Conservation (phyloP, 148 eudicot genomes). For the Chenopodium quinoa region DNA sequence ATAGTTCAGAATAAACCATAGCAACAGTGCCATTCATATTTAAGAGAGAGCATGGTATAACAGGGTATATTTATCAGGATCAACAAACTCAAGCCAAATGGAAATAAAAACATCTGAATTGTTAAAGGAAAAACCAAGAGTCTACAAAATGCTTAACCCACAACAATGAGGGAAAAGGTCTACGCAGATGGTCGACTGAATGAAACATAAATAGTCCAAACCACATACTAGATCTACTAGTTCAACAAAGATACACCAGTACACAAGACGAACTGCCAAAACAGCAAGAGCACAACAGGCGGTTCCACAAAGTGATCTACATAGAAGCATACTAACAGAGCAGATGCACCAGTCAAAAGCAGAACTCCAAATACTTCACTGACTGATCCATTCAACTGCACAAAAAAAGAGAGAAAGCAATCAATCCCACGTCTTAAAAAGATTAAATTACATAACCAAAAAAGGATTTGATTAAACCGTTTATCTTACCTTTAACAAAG, state of each 20-base stretch:
- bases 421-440: neutral
- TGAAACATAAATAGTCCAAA: constrained; percentile 13
- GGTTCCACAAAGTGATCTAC: constrained; percentile 20
- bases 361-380: constrained; percentile 8
- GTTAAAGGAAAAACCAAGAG: neutral
- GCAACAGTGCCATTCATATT: neutral
- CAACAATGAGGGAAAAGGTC: constrained; percentile 16
- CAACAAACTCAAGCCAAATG: neutral
- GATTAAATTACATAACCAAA: neutral
- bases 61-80: neutral
- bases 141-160: constrained; percentile 18
- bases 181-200: constrained; percentile 1
- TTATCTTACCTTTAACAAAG: constrained; percentile 7
- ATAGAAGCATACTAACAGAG: neutral
- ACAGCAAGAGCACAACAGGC: constrained; percentile 15
- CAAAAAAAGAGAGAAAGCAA: neutral
- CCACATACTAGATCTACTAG: constrained; percentile 8
- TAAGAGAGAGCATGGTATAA: neutral
- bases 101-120: neutral
- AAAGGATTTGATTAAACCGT: neutral
- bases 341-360: constrained; percentile 2
- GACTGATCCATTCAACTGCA: constrained; percentile 21
- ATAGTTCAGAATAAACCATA: neutral
- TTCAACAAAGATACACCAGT: constrained; percentile 4
- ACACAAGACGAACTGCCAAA: constrained; percentile 20